Evolutionary conservation across 75 land plant species (phyloP).

Genomic region (Picea sitchensis): DNA sequence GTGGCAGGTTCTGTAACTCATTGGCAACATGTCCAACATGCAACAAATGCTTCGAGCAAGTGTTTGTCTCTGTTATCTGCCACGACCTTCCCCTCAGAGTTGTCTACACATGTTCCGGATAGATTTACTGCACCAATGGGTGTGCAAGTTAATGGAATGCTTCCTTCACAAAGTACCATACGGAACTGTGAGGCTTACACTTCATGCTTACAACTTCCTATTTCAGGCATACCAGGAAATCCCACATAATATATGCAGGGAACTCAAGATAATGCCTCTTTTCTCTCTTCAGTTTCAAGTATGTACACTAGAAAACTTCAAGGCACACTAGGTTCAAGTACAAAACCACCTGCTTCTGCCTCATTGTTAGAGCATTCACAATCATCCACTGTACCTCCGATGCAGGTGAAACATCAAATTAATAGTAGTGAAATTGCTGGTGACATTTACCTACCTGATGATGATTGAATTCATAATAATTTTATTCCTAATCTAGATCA

Average conservation of each 20-base stretch:
- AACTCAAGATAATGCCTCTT: background rate
- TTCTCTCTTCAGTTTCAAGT: background rate
- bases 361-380: background rate
- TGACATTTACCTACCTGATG: background rate
- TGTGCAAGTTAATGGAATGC: slow-evolving; percentile 2
- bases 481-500: background rate
- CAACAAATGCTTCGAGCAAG: background rate
- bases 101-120: background rate
- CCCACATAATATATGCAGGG: background rate
- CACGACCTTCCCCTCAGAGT: background rate
- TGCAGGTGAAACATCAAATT: background rate
- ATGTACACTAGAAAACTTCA: background rate
- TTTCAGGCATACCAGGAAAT: no score
- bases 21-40: background rate
- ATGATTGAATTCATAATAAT: background rate
- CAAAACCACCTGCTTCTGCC: background rate
- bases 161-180: slow-evolving; percentile 4
- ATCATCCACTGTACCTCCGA: background rate
- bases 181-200: background rate
- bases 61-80: background rate
- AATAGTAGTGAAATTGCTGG: slow-evolving; percentile 3
- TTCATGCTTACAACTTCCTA: background rate
- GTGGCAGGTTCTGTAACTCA: background rate
- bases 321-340: background rate
- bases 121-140: background rate